Conservation (phyloP, 768 basidiomycete species). For the Mycena capillaripes region DNA sequence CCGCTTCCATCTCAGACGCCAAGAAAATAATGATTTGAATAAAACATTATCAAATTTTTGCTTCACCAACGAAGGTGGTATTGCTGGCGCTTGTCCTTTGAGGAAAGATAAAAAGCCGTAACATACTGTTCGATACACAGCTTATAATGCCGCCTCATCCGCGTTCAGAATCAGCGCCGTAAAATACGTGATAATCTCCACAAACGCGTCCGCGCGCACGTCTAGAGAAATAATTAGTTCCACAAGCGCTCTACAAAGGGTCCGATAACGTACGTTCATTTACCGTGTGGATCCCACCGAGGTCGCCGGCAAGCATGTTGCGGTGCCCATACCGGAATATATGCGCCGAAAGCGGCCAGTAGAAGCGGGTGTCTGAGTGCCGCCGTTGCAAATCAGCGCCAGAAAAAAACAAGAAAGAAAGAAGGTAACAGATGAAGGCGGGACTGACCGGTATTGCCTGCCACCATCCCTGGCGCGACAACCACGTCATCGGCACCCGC, state of each 20-base stretch:
- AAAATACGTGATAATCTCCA: conserved; percentile 48
- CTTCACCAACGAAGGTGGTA: too few species aligned
- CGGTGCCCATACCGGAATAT: conserved; percentile 65
- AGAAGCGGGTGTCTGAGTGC: conserved; percentile 49
- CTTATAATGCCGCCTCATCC: conserved; percentile 47
- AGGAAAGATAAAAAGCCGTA: too few species aligned
- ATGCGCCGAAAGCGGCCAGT: conserved; percentile 47
- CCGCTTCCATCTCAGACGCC: too few species aligned
- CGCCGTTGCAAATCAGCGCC: neutral
- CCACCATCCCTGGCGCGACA: conserved; percentile 48
- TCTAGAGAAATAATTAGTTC: conserved; percentile 26
- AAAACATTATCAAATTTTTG: too few species aligned
- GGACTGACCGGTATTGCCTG: conserved; percentile 50
- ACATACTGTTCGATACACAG: too few species aligned
- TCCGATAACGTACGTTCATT: conserved; percentile 58
- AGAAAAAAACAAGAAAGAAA: conserved; percentile 17
- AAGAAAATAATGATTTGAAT: too few species aligned
- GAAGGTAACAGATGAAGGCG: conserved; percentile 1
- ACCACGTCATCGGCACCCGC: neutral
- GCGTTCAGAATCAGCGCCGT: conserved; percentile 51
- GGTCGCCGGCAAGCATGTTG: conserved; percentile 33
- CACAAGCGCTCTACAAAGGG: neutral
- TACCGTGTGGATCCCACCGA: conserved; percentile 57
- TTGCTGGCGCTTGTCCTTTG: too few species aligned
- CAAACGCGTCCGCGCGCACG: conserved; percentile 45